Percentiles rank a stretch among this genome's conserved stretches.
Evolutionary conservation across 129 eudicot genomes (phyloP).

Genomic region (Pittosporum tobira): DNA sequence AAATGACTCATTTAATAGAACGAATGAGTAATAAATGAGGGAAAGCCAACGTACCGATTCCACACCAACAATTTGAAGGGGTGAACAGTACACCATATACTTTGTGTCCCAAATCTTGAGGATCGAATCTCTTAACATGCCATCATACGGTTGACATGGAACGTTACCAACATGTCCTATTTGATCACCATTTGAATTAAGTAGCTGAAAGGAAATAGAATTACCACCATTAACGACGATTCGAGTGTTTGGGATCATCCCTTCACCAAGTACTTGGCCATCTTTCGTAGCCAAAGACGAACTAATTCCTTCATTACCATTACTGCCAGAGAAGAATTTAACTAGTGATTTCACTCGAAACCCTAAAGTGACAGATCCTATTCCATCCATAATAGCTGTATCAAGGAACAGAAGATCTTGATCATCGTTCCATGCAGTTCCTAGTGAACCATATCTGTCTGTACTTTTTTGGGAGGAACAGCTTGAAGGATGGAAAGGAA

Average conservation of each 20-base stretch:
- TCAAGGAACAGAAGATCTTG: conserved; percentile 18
- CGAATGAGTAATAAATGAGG: background rate
- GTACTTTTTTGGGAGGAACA: conserved; percentile 21
- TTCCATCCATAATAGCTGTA: conserved; percentile 29
- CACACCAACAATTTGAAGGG: conserved; percentile 32
- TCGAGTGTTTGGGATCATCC: conserved; percentile 26
- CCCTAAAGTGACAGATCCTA: conserved; percentile 44
- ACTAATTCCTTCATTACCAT: conserved; percentile 21
- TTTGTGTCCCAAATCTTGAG: conserved; percentile 25
- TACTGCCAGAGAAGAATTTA: conserved; percentile 16
- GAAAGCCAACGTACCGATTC: conserved; percentile 23
- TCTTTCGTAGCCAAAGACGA: conserved; percentile 38
- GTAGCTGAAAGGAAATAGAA: conserved; percentile 16
- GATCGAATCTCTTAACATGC: conserved; percentile 6
- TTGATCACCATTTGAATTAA: conserved; percentile 16
- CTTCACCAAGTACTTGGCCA: conserved; percentile 22
- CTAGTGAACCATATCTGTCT: conserved; percentile 23
- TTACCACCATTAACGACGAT: conserved; percentile 22
- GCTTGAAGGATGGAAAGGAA: conserved; percentile 7
- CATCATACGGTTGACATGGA: conserved; percentile 18
- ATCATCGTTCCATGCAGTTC: conserved; percentile 15
- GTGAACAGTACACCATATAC: conserved; percentile 31
- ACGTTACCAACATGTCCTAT: conserved; percentile 10
- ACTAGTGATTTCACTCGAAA: conserved; percentile 20
- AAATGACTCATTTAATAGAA: background rate